phyloP scores from a whole-genome alignment of 768 basidiomycete genomes.

The Scleroderma bovista region DNA sequence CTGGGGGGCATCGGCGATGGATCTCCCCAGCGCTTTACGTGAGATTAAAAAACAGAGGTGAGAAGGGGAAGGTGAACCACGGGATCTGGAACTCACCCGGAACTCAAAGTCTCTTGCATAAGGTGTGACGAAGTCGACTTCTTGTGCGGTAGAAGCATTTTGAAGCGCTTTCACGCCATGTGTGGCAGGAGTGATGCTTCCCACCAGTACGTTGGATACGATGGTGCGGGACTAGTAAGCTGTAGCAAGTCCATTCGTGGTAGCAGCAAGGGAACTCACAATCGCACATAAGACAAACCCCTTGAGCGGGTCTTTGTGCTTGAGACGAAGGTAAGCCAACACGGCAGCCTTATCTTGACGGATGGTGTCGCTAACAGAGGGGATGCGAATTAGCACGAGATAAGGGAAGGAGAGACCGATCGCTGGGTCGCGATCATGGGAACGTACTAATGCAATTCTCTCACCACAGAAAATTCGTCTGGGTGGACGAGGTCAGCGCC shows the following conservation, averaged over 20 bases:
- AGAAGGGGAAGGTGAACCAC: conserved; percentile 6
- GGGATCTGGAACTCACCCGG: conserved; percentile 33
- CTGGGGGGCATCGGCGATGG: conserved; percentile 57
- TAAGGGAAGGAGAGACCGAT: no score
- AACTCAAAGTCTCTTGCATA: conserved; percentile 48
- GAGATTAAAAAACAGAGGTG: conserved; percentile 3
- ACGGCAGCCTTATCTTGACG: conserved; percentile 74
- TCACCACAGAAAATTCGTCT: conserved; percentile 66
- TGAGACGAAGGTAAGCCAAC: conserved; percentile 71
- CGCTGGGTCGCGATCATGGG: background rate
- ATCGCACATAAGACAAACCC: conserved; percentile 73
- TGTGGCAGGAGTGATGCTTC: conserved; percentile 73
- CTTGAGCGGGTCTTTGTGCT: conserved; percentile 73
- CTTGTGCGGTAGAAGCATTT: conserved; percentile 78
- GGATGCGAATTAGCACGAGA: background rate
- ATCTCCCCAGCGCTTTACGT: conserved; percentile 59
- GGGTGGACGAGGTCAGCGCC: conserved; percentile 77
- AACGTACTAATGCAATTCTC: conserved; percentile 63
- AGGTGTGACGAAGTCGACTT: conserved; percentile 70
- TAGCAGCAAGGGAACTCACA: conserved; percentile 38
- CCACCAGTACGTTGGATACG: conserved; percentile 67
- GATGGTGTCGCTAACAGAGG: conserved; percentile 57
- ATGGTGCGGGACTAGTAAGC: conserved; percentile 51
- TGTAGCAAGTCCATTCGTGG: background rate
- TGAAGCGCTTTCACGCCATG: conserved; percentile 73